Evolutionary conservation across 2,329 filamentous ascomycete genomes (phyloP), one percentile per base, ranked within the genome.

Genomic region (Trichoderma koningiopsis): DNA sequence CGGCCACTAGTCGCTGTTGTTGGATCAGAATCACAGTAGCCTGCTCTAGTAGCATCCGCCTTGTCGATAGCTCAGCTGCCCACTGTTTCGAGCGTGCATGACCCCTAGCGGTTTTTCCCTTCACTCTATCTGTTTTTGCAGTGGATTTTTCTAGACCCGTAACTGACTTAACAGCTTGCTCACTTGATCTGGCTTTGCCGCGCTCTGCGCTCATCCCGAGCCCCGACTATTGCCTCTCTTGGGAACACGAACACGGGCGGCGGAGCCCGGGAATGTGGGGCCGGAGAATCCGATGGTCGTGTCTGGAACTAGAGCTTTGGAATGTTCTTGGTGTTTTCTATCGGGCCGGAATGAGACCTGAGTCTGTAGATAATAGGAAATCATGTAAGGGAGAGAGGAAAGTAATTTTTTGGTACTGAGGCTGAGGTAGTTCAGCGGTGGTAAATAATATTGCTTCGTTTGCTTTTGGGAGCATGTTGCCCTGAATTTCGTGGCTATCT

Each of bases 41-140:
- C 49, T 27, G 56, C 61, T 47, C 40, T 58, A 60, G 60, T 55
- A 22, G 55, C 53, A 61, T 60, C 60, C 60, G 68, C 68, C 68
- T 35, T 60, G 68, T 66, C 55, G 61, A 69, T 69, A 60, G 68
- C 68, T 65, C 61, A 69, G 68, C 61, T 66, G 52, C 55, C 61
- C 61, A 65, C 60, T 69, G 61, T 69, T 65, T 60, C 62, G 40
- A 57, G 47, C 49, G 53, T 47, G 60, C 59, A 59, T 69, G 68
- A 69, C 68, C 40, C 40, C 61, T 40, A 56, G 33, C 27, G 22
- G 56, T 16, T 13, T 47, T 58, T 56, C 66, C 29, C n/a, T 47
- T 27, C 27, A 27, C 24, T 55, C 33, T 22, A 8, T 53, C 33
- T 53, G 37, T 40, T 37, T 61, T n/a, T 31, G 52, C 16, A 40